phyloP scores from a whole-genome alignment of 139 green algal species.

The Ettlia oleoabundans region DNA sequence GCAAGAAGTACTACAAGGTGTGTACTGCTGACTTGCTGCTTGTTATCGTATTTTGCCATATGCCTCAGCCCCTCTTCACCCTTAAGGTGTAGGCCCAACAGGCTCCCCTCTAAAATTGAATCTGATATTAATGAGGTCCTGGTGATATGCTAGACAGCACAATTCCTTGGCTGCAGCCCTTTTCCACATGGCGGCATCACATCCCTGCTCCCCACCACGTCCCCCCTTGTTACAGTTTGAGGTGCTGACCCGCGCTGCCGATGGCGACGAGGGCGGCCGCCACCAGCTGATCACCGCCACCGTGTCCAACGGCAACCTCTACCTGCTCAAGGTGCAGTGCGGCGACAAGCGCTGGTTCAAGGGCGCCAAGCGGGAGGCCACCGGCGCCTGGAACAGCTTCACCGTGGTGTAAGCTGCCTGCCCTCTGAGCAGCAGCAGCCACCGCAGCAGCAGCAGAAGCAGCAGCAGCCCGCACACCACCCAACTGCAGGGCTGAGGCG shows the following conservation, averaged over 20 bases:
- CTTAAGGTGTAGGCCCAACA: too few species aligned
- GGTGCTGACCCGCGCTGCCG: slow-evolving; percentile 84
- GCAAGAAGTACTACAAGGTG: slow-evolving; percentile 96
- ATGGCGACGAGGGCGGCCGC: slow-evolving; percentile 96
- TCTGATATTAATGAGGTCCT: too few species aligned
- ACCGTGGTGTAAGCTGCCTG: slow-evolving; percentile 65
- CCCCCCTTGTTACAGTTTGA: slow-evolving; percentile 57
- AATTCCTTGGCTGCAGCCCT: too few species aligned
- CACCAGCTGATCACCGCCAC: slow-evolving; percentile 94
- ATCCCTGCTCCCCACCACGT: not conserved
- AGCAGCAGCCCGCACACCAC: not conserved
- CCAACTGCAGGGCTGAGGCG: not conserved
- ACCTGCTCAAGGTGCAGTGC: slow-evolving; percentile 72
- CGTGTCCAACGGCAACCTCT: slow-evolving; percentile 88
- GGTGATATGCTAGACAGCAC: too few species aligned
- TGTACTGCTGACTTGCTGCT: too few species aligned
- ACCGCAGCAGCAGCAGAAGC: not conserved
- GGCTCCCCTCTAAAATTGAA: too few species aligned
- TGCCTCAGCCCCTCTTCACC: not conserved
- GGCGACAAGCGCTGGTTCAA: slow-evolving; percentile 91
- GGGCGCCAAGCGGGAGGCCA: slow-evolving; percentile 60
- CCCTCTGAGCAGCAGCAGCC: not conserved
- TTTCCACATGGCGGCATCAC: not conserved
- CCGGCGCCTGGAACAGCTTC: slow-evolving; percentile 66
- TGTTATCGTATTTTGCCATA: not conserved